A percentile compares a stretch with the other conserved stretches of the same genome.
Conservation (phyloP, 2,329 filamentous ascomycete genomes). For the Pyrenochaeta sp. region DNA sequence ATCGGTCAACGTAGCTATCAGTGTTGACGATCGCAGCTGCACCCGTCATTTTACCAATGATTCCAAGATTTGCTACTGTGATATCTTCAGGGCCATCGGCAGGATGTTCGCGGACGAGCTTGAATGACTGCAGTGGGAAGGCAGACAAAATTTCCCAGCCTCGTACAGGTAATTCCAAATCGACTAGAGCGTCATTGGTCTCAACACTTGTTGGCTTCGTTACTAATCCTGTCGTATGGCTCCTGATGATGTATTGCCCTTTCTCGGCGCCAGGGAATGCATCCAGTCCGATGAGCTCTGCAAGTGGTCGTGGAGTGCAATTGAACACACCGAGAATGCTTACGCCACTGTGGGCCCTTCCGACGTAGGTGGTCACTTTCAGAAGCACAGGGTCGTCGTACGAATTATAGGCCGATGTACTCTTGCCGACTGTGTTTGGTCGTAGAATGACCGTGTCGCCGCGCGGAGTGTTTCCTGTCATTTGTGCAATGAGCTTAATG, state of each 20-base stretch:
- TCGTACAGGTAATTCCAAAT: slow-evolving; percentile 67
- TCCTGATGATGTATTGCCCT: slow-evolving; percentile 73
- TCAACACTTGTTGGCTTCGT: slow-evolving; percentile 60
- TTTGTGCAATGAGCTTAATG: slow-evolving; percentile 75
- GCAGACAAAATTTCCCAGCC: slow-evolving; percentile 85
- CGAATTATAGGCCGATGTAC: slow-evolving; percentile 74
- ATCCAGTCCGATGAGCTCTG: slow-evolving; percentile 73
- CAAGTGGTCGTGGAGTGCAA: slow-evolving; percentile 66
- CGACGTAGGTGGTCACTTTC: slow-evolving; percentile 81
- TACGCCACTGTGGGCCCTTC: slow-evolving; percentile 70
- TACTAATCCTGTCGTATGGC: slow-evolving; percentile 72
- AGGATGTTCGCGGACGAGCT: slow-evolving; percentile 48
- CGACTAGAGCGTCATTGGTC: slow-evolving; percentile 61
- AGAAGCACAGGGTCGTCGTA: slow-evolving; percentile 78
- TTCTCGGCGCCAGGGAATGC: slow-evolving; percentile 75
- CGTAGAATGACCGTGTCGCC: slow-evolving; percentile 82
- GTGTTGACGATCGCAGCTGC: slow-evolving; percentile 75
- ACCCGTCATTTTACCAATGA: slow-evolving; percentile 89
- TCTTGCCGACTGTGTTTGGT: slow-evolving; percentile 76
- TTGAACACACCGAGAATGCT: slow-evolving; percentile 89
- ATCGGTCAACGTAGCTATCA: slow-evolving; percentile 63
- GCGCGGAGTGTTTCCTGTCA: slow-evolving; percentile 76
- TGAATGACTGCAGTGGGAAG: slow-evolving; percentile 69
- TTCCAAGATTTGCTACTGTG: slow-evolving; percentile 73
- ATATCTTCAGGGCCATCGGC: slow-evolving; percentile 49